Evolutionary conservation across 1,139 yeast genomes (phyloP), one percentile per base, ranked within the genome.

Genomic region (Yamadazyma buinensis): DNA sequence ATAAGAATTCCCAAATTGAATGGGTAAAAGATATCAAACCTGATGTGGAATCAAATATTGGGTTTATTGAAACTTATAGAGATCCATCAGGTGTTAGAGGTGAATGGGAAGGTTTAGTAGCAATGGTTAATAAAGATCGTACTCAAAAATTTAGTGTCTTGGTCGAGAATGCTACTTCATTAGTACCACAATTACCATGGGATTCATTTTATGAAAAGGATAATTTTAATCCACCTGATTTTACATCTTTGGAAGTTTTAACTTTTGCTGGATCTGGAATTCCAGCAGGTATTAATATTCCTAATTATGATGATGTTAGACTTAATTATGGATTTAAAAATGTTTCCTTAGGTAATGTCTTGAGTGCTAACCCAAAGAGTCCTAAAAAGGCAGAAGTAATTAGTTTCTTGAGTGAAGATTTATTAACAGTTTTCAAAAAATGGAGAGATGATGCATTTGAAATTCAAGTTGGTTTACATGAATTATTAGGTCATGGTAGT

Each of bases 11-110:
- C 0, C 96, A 87, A 59, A 77, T 80, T 39, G 72, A 75, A 44
- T 87, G 96, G 95, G 95, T 87, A 39, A 84, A 84, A 54, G 95
- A 87, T 54, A 60, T 84, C 36, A 82, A 86, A 7, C 96, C 96
- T 11, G 66, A 66, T 24, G 90, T 87, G 19, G 96, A 87, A 59
- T 80, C 92, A 30, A 85, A 87, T 54, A 77, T 86, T 48, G 96
- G 96, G 0, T 87, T 86, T 55, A 86, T 87, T 49, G 96, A 87
- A 63, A 86, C 95, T 21, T 87, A 87, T 61, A 73, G 96, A 57
- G 96, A 86, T 55, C 95, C 95, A 12, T 76, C 90, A 14, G 95
- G 95, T 32, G 87, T 86, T 30, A 77, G 92, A 54, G 96, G 95
- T 40, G 96, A 87, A 61, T 87, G 94, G 92, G 95, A 87, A 63